Conservation (phyloP, 805 yeast genomes). For the Yarrowia sp. region DNA sequence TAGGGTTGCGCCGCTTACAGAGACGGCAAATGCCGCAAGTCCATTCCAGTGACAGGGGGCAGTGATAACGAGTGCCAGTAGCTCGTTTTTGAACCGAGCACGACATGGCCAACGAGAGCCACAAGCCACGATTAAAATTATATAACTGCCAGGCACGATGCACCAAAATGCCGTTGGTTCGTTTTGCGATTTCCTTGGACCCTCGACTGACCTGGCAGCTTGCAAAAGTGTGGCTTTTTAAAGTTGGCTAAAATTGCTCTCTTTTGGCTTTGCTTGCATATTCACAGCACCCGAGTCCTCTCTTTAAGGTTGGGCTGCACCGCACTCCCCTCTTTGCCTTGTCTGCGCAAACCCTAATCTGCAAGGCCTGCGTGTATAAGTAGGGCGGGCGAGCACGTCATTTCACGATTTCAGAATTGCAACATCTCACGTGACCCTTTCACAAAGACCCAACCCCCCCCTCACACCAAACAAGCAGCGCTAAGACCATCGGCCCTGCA, state of each 20-base stretch:
- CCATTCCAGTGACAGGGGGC: background rate
- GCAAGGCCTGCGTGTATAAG: constrained; percentile 9
- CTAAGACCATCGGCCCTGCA: constrained; percentile 24
- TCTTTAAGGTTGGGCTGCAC: constrained; percentile 1
- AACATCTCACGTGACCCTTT: constrained; percentile 30
- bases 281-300: background rate
- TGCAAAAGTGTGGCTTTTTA: constrained; percentile 18
- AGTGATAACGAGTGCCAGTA: no score
- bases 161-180: background rate
- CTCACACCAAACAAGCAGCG: background rate
- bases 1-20: background rate
- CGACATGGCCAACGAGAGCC: background rate
- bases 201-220: background rate
- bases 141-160: constrained; percentile 7
- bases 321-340: background rate
- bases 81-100: background rate
- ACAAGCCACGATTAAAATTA: constrained; percentile 9
- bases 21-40: constrained; percentile 7
- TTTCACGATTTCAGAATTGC: constrained; percentile 21
- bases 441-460: background rate
- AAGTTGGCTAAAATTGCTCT: background rate
- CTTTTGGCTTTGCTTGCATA: background rate
- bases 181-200: background rate
- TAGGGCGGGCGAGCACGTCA: constrained; percentile 24
- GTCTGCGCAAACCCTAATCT: background rate